Evolutionary conservation across 306 rosid genomes (phyloP).

Genomic region (Pueraria montana): DNA sequence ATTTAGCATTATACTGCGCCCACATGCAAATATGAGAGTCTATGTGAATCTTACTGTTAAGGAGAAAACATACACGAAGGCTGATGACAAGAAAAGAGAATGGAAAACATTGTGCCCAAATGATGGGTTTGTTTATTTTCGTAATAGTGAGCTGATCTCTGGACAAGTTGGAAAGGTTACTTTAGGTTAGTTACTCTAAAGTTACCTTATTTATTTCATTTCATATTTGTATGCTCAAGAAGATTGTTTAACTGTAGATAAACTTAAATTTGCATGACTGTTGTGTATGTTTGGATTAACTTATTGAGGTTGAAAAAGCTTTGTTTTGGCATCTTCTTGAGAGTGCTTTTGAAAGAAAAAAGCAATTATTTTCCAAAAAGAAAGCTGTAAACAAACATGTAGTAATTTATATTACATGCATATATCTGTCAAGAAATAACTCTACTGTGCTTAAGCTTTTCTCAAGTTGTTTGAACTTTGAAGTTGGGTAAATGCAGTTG

Average conservation of each 20-base stretch:
- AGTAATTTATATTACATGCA: background rate
- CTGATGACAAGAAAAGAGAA: conserved; percentile 67
- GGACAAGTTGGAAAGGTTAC: conserved; percentile 98
- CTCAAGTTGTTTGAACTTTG: background rate
- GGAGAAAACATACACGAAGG: conserved; percentile 74
- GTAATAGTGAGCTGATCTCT: conserved; percentile 91
- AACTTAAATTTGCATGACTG: background rate
- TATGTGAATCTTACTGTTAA: conserved; percentile 83
- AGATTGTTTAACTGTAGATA: conserved; percentile 23
- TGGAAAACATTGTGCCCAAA: conserved; percentile 81
- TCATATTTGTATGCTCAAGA: conserved; percentile 5
- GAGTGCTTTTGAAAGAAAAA: background rate
- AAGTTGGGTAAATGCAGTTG: conserved; percentile 25
- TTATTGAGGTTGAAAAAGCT: background rate
- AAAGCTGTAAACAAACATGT: background rate
- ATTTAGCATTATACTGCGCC: conserved; percentile 86
- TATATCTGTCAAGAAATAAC: conserved; percentile 11
- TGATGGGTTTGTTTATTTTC: conserved; percentile 93
- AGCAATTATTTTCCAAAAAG: background rate
- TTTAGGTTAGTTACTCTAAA: conserved; percentile 70
- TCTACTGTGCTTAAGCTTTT: conserved; percentile 13
- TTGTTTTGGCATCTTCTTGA: background rate
- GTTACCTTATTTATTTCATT: conserved; percentile 32
- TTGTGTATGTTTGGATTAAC: background rate
- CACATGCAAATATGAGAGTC: conserved; percentile 81